These are phyloP conservation scores for Amesomyces nigricolor DNA, from an alignment of 2,329 filamentous ascomycete species.

Conservation along the genomic window DNA sequence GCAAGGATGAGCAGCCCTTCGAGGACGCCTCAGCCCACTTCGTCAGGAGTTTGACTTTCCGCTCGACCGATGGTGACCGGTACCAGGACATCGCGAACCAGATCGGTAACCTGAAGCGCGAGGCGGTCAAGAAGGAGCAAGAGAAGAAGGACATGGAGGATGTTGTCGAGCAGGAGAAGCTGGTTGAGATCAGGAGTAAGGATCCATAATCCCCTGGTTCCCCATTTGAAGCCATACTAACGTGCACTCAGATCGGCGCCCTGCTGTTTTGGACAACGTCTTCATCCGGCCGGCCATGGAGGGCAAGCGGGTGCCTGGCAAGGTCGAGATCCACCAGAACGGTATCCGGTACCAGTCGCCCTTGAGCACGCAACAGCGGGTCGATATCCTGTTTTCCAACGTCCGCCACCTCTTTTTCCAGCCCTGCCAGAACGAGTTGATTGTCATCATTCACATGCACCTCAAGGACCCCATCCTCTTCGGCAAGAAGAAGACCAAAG, in stretches of 20 bases:
- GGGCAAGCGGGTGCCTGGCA: conserved; percentile 91
- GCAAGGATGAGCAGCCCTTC: conserved; percentile 96
- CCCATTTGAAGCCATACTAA: conserved; percentile 13
- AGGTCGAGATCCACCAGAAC: conserved; percentile 97
- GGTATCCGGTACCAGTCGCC: conserved; percentile 92
- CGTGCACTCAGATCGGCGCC: conserved; percentile 68
- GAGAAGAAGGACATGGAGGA: conserved; percentile 99
- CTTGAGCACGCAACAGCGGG: conserved; percentile 70
- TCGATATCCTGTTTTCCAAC: conserved; percentile 96
- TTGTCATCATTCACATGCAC: conserved; percentile 97
- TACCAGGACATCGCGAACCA: conserved; percentile 88
- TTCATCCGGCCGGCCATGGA: conserved; percentile 94
- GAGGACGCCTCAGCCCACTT: conserved; percentile 96
- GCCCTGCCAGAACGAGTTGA: conserved; percentile 89
- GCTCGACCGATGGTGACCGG: conserved; percentile 80
- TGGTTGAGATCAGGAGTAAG: conserved; percentile 87
- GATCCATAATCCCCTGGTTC: conserved; percentile 15
- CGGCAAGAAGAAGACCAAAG: conserved; percentile 94
- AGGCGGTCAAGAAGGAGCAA: conserved; percentile 84
- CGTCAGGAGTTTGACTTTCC: conserved; percentile 88
- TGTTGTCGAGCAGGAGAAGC: conserved; percentile 97
- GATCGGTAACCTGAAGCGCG: conserved; percentile 94
- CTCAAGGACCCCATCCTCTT: conserved; percentile 97
- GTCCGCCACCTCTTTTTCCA: conserved; percentile 99
- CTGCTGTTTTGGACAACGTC: conserved; percentile 84